Base-by-base conservation (phyloP, 768 basidiomycete genomes). In the Hydnum rufescens region DNA sequence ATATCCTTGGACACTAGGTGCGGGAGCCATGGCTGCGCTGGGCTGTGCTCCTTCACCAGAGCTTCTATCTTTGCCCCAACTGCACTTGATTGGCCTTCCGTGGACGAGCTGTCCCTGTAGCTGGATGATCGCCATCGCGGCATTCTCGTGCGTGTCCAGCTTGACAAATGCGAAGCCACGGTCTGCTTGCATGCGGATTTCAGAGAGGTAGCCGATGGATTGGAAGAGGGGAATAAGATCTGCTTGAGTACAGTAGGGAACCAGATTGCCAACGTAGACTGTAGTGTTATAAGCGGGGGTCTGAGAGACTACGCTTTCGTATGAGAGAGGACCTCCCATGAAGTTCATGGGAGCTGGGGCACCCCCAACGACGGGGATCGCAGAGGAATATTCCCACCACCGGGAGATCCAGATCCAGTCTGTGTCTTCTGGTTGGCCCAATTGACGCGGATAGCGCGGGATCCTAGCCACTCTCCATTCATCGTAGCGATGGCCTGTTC, bases 341-440 rank as follows among this genome's bases (percentile, higher is more conserved):
- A 88, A 90, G 66, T 87, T 89, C 67, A 88, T 83, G 42, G 88
- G 85, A 50, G 87, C 83, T 48, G 89, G 86, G 28, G 85, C 82
- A 54, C 73, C 71, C 51, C 78, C 62, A 43, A 60, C 53, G 56
- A 57, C 58, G 22, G n/a, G 36, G 54, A 13, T 8, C 16, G 22
- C 31, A 29, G 3, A 49, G 36, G 28, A 32, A n/a, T 42, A 51
- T 32, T 58, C 13, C 53, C 58, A 18, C 58, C 58, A 23, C 55
- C 57, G 49, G 49, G 54, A 4, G 54, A 58, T 25, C 60, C 59
- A 25, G 53, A 54, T 8, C 55, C 53, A 18, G 36, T 44, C 66
- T 93, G 89, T 18, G 92, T 96, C 72, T 97, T 96, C 69, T 97
- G 93, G 70, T 97, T 97, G 51, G 95, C 95, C 93, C 93, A 99